Conservation (phyloP, 176 grass and related monocot species). For the Phoenix dactylifera region DNA sequence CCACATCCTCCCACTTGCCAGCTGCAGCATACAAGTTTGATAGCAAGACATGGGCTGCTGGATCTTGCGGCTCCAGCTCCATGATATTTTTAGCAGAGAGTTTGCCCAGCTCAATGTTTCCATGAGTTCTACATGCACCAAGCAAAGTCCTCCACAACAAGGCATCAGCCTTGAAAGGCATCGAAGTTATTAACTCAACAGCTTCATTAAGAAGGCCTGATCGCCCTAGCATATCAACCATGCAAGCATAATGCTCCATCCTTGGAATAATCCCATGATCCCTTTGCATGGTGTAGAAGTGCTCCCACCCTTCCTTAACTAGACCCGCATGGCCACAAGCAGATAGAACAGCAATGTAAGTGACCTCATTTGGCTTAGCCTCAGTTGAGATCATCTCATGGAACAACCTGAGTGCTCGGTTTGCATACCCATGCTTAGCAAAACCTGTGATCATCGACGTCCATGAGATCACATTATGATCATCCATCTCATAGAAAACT, state of each 20-base stretch:
- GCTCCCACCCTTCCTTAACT: slow-evolving; percentile 56
- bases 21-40: slow-evolving; percentile 85
- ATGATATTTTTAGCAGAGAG: slow-evolving; percentile 50
- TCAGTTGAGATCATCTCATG: slow-evolving; percentile 41
- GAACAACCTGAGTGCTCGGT: slow-evolving; percentile 42
- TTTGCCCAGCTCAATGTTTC: slow-evolving; percentile 49
- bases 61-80: slow-evolving; percentile 60
- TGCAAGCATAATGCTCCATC: slow-evolving; percentile 87
- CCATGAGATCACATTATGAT: slow-evolving; percentile 81
- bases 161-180: slow-evolving; percentile 53
- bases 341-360: slow-evolving; percentile 72
- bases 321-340: slow-evolving; percentile 75
- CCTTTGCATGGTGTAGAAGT: slow-evolving; percentile 64
- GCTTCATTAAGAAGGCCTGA: slow-evolving; percentile 57
- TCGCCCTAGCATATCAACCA: slow-evolving; percentile 73
- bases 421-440: slow-evolving; percentile 70
- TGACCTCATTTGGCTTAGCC: slow-evolving; percentile 69
- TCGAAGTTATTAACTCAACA: slow-evolving; percentile 48
- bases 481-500: slow-evolving; percentile 47
- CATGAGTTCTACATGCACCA: slow-evolving; percentile 48
- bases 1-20: slow-evolving; percentile 69
- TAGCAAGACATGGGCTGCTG: slow-evolving; percentile 73
- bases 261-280: slow-evolving; percentile 46
- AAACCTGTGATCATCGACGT: slow-evolving; percentile 81
- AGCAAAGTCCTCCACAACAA: slow-evolving; percentile 78